Evolutionary conservation across 1,139 yeast species (phyloP).

Genomic region (Tardiomyces digboiensis): DNA sequence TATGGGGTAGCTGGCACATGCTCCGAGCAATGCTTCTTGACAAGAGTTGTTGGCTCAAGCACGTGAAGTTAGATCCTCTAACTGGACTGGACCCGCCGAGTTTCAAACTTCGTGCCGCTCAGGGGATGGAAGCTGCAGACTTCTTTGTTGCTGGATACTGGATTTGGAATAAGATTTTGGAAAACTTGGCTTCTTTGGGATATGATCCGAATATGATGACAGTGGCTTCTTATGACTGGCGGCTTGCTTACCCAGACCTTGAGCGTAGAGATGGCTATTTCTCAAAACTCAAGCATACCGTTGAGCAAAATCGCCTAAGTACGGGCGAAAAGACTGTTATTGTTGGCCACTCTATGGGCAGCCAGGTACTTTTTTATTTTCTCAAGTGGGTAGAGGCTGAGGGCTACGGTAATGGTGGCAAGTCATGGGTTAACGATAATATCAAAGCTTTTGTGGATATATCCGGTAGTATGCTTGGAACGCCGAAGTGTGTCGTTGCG

Average conservation of each 20-base stretch:
- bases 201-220: constrained; percentile 87
- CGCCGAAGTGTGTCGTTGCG: constrained; percentile 92
- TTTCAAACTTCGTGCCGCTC: constrained; percentile 77
- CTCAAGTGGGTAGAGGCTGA: constrained; percentile 94
- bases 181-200: constrained; percentile 88
- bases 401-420: constrained; percentile 80
- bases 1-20: constrained; percentile 98
- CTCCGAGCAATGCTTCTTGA: constrained; percentile 84
- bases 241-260: constrained; percentile 79
- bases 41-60: constrained; percentile 88
- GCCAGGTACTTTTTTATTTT: constrained; percentile 80
- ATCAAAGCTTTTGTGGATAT: constrained; percentile 76
- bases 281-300: constrained; percentile 57
- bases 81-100: constrained; percentile 92
- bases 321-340: constrained; percentile 70
- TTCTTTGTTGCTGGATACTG: constrained; percentile 96
- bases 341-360: constrained; percentile 94
- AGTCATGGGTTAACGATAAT: constrained; percentile 75
- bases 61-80: constrained; percentile 76
- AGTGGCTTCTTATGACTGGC: constrained; percentile 94
- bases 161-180: constrained; percentile 95
- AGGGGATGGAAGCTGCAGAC: constrained; percentile 96
- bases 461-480: constrained; percentile 81
- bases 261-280: constrained; percentile 85
- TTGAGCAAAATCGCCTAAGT: constrained; percentile 44